A percentile compares a stretch with the other conserved stretches of the same genome.
These are phyloP conservation scores for Lactarius quietus DNA, from an alignment of 768 basidiomycete species.

Conservation along the genomic window DNA sequence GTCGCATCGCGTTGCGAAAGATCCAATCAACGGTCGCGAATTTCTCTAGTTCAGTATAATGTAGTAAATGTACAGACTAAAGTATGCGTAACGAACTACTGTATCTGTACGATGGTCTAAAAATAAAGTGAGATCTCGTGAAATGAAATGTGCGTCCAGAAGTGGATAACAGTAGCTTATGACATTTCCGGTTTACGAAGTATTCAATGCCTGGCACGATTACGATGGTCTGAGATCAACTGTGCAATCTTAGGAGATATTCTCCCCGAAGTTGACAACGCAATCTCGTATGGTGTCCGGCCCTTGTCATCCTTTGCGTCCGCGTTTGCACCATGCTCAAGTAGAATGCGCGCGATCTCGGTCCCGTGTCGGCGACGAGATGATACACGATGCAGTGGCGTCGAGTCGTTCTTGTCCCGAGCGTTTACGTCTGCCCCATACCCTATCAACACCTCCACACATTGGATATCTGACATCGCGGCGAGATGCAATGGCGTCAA, in stretches of 20 bases:
- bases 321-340: background rate
- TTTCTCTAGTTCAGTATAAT: background rate
- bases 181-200: background rate
- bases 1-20: background rate
- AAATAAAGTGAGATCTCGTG: too few relatives aligned
- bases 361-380: background rate
- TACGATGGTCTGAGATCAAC: background rate
- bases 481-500: background rate
- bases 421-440: background rate
- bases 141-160: too few relatives aligned
- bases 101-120: too few relatives aligned
- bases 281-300: background rate
- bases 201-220: background rate
- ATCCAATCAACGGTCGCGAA: background rate
- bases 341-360: background rate
- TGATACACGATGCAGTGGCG: background rate
- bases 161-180: too few relatives aligned
- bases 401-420: background rate
- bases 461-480: too few relatives aligned
- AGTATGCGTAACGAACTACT: too few relatives aligned
- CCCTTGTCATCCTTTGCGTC: background rate
- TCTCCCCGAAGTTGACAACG: background rate
- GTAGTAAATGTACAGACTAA: too few relatives aligned
- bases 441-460: background rate
- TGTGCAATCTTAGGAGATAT: background rate